Evolutionary conservation across 305 asterid species (phyloP), one percentile per base, ranked within the genome.

Genomic region (Solanum hybrid): DNA sequence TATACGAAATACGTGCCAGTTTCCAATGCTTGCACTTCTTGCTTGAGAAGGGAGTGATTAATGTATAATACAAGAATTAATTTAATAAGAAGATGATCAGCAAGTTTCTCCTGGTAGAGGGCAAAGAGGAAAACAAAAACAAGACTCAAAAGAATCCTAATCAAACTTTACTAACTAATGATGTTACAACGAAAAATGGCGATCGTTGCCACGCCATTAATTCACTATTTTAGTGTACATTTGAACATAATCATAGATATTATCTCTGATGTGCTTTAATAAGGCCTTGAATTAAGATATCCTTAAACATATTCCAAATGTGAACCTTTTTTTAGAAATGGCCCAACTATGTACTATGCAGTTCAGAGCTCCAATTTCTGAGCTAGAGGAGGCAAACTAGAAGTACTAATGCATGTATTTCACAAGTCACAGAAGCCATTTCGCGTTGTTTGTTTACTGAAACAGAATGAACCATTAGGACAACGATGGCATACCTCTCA

Each of bases 391-490:
- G 86, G 81, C 42, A 90, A 90, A 88, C 89, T 80, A 90, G 89
- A 91, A 89, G 89, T 78, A 91, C 90, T 89, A 87, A 69, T 75
- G 90, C 57, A 74, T 75, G 89, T 39, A 89, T 91, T 93, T 89
- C 82, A 89, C 92, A 94, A 93, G 81, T 93, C 95, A 93, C 94
- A 93, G 93, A 94, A 95, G 89, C 90, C 92, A 88, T 24, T 42
- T 11, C 22, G 34, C 18, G 12, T 51, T 28, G 20, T 75, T 73
- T 31, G 74, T 86, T 91, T 69, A 87, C 71, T 89, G 83, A 91
- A 89, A 91, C 84, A 87, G 37, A 61, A 57, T 73, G 91, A 87
- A 87, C 86, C 90, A 69, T 36, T 39, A 24, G 86, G 90, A 88
- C 77, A 35, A 86, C 86, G 42, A 89, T 90, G 71, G 84, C 90